These are phyloP conservation scores for Echria macrotheca DNA, from an alignment of 495 filamentous ascomycete species.

Conservation along the genomic window DNA sequence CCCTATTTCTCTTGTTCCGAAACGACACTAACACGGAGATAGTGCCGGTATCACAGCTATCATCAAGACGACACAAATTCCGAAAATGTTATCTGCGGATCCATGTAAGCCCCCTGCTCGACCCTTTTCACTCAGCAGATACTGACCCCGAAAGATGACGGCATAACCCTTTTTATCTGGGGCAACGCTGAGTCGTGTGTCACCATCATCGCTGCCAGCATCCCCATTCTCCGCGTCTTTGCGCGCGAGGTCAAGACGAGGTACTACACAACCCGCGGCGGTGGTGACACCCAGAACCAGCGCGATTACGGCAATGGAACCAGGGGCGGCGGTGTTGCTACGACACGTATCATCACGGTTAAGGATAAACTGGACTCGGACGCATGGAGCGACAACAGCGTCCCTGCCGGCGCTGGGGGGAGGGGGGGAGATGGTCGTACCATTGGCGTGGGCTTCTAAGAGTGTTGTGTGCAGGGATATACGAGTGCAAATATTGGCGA, in stretches of 20 bases:
- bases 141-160: conserved; percentile 7
- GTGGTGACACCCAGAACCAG: too few species aligned
- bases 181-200: conserved; percentile 21
- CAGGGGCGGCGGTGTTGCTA: too few species aligned
- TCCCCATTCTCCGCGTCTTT: conserved; percentile 26
- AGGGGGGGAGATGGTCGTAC: too few species aligned
- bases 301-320: too few species aligned
- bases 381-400: too few species aligned
- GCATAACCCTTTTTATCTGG: conserved; percentile 18
- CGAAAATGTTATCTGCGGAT: conserved; percentile 5
- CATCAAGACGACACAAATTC: conserved; percentile 21
- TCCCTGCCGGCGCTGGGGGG: too few species aligned
- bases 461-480: too few species aligned
- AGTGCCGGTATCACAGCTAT: conserved; percentile 25
- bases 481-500: too few species aligned
- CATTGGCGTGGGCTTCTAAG: too few species aligned
- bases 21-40: neutral
- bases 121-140: neutral
- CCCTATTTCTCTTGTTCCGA: neutral
- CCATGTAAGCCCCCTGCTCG: neutral
- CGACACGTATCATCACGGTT: too few species aligned
- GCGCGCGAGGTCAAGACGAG: conserved; percentile 14
- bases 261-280: conserved; percentile 2
- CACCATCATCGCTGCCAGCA: conserved; percentile 28
- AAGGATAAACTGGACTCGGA: too few species aligned